Base-by-base conservation (phyloP, 495 filamentous ascomycete genomes). In the Pyronema domesticum region DNA sequence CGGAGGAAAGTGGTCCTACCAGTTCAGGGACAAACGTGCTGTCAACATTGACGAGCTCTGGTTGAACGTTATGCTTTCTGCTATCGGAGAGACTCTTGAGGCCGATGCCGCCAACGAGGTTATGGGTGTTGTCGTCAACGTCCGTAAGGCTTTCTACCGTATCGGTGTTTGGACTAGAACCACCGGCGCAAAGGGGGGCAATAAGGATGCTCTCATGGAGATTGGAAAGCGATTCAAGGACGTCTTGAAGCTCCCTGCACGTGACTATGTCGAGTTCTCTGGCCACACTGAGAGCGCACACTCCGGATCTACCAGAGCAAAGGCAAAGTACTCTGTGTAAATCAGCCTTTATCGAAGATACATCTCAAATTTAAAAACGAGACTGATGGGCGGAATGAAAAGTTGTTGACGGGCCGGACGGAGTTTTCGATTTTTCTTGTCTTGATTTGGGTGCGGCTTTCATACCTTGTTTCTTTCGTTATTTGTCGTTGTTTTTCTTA, bases 71-170 rank as follows among this genome's bases (percentile, higher is more conserved):
- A 94, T 96, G 80, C 79, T 99, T 42, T 80, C 86, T 30, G 91
- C 88, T 18, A 96, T 99, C 60, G 91, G 91, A 62, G 91, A 99
- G 77, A 96, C 89, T 6, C 84, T 99, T 55, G 91, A 99, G 74
- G 74, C 79, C n/a, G 81, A 83, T 59, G 85, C 93, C 56, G 91
- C 95, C 63, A 85, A 84, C 59, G 91, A 99, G 70, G 85, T 99
- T 64, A 96, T 96, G 91, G 91, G 91, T 57, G 93, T 96, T 17
- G 91, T 99, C 33, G 89, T 96, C 71, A 99, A 96, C 69, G 91
- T 96, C 44, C 83, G 91, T 66, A 95, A 94, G 73, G 89, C 82
- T 35, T 95, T 96, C 78, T 99, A 83, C 76, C 85, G 91, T 69
- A 81, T 99, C 57, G 88, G 89, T 58, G 67, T 86, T 40, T 66